A percentile compares a stretch with the other conserved stretches of the same genome.
Conservation (phyloP, 1,284 basidiomycete genomes). For the Cutaneotrichosporon curvatum region DNA sequence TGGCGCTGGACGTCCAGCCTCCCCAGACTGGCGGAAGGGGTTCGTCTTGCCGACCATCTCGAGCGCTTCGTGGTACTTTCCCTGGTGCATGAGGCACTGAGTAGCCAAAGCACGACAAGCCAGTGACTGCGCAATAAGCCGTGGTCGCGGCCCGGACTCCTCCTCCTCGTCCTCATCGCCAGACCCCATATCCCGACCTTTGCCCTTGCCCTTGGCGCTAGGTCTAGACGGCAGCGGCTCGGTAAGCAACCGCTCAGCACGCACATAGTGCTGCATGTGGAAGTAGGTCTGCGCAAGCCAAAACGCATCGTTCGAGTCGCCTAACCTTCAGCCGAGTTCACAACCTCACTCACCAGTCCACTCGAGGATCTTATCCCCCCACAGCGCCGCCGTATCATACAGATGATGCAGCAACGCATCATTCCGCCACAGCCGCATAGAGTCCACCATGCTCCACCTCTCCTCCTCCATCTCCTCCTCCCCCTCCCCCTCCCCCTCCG, state of each 20-base stretch:
- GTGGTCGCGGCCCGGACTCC: constrained; percentile 4
- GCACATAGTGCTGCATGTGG: constrained; percentile 86
- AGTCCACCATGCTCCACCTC: constrained; percentile 75
- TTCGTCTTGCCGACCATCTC: constrained; percentile 89
- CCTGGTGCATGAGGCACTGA: constrained; percentile 86
- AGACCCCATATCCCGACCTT: constrained; percentile 2
- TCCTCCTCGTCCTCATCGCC: constrained; percentile 5
- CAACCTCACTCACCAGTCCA: constrained; percentile 69
- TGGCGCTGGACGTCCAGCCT: background rate
- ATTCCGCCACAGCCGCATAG: constrained; percentile 94
- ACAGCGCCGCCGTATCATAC: constrained; percentile 94
- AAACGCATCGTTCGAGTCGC: constrained; percentile 92
- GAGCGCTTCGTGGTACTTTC: constrained; percentile 85
- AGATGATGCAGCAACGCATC: constrained; percentile 97
- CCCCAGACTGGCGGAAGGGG: constrained; percentile 56
- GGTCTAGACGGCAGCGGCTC: constrained; percentile 52
- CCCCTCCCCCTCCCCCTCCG: constrained; percentile 34
- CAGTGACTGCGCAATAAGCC: constrained; percentile 79
- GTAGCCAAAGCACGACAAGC: constrained; percentile 90
- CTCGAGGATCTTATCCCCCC: constrained; percentile 92
- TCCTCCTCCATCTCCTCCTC: constrained; percentile 49
- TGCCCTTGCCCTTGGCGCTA: constrained; percentile 15
- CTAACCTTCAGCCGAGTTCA: constrained; percentile 46
- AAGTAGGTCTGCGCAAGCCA: constrained; percentile 98
- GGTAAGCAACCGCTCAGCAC: constrained; percentile 83